These are phyloP conservation scores for Flaveria linearis DNA, from an alignment of 129 eudicot species.

Conservation along the genomic window DNA sequence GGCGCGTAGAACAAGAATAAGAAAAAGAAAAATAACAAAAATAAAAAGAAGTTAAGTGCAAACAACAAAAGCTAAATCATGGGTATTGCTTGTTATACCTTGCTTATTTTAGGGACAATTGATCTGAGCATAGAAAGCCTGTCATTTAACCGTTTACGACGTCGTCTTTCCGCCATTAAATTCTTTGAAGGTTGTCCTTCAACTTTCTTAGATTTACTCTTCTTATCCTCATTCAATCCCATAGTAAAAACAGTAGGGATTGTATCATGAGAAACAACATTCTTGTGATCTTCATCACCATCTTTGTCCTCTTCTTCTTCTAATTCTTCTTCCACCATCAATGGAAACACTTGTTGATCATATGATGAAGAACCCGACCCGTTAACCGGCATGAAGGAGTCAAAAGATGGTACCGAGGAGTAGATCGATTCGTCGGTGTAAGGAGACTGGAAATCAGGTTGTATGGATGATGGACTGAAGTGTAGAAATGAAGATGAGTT, in stretches of 20 bases:
- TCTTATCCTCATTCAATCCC: constrained; percentile 45
- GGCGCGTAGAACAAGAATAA: background rate
- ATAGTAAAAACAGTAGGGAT: constrained; percentile 23
- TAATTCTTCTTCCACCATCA: constrained; percentile 26
- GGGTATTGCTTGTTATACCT: constrained; percentile 45
- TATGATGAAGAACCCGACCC: constrained; percentile 36
- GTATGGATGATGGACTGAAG: constrained; percentile 33
- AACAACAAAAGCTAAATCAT: background rate
- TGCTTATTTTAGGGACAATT: constrained; percentile 78
- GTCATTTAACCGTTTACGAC: constrained; percentile 73
- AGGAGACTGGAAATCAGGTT: constrained; percentile 41
- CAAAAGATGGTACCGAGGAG: constrained; percentile 30
- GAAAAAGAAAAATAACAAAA: background rate
- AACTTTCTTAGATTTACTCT: constrained; percentile 45
- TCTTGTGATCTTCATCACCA: constrained; percentile 28
- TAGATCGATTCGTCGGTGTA: constrained; percentile 40
- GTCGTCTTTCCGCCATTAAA: constrained; percentile 78
- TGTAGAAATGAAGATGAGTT: constrained; percentile 36
- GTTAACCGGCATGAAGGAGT: constrained; percentile 10
- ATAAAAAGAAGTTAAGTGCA: no score
- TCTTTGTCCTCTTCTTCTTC: constrained; percentile 27
- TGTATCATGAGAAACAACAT: constrained; percentile 27
- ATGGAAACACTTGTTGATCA: constrained; percentile 39
- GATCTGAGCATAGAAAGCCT: constrained; percentile 88
- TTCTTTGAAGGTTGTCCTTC: constrained; percentile 85